Conservation (phyloP, 176 grass and related monocot species). For the Eremochloa ophiuroides region DNA sequence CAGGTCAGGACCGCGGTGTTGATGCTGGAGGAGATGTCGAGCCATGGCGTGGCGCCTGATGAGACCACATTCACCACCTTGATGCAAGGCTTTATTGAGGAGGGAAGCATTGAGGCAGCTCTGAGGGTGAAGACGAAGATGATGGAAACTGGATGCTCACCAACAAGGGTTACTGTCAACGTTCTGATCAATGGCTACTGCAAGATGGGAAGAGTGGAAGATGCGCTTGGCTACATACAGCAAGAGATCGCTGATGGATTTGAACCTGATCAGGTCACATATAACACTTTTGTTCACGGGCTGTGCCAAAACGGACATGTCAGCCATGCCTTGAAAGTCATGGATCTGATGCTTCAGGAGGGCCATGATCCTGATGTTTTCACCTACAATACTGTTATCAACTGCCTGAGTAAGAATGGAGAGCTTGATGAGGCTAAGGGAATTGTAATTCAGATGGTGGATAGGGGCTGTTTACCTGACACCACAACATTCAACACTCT, state of each 20-base stretch:
- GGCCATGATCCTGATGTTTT: conserved; percentile 63
- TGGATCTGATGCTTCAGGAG: conserved; percentile 71
- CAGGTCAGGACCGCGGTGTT: conserved; percentile 54
- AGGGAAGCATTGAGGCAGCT: conserved; percentile 66
- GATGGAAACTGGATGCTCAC: conserved; percentile 47
- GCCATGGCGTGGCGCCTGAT: conserved; percentile 33
- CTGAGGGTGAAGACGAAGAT: conserved; percentile 63
- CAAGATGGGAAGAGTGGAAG: conserved; percentile 53
- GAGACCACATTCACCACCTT: conserved; percentile 64
- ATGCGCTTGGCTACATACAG: conserved; percentile 62
- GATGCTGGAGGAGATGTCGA: conserved; percentile 81
- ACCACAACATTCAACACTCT: conserved; percentile 77
- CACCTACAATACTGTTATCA: conserved; percentile 66
- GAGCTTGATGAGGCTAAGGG: conserved; percentile 57
- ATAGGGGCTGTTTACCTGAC: conserved; percentile 60
- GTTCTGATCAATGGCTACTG: conserved; percentile 75
- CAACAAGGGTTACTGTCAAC: conserved; percentile 57
- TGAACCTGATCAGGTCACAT: conserved; percentile 57
- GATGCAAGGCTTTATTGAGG: conserved; percentile 85
- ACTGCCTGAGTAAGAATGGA: conserved; percentile 51
- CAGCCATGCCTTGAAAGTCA: conserved; percentile 54
- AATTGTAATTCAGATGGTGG: conserved; percentile 69
- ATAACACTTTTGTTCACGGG: conserved; percentile 60
- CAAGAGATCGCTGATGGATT: conserved; percentile 55
- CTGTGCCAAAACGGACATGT: conserved; percentile 73